phyloP scores from a whole-genome alignment of 176 grass and related monocot genomes.

The Oryza rufipogon region DNA sequence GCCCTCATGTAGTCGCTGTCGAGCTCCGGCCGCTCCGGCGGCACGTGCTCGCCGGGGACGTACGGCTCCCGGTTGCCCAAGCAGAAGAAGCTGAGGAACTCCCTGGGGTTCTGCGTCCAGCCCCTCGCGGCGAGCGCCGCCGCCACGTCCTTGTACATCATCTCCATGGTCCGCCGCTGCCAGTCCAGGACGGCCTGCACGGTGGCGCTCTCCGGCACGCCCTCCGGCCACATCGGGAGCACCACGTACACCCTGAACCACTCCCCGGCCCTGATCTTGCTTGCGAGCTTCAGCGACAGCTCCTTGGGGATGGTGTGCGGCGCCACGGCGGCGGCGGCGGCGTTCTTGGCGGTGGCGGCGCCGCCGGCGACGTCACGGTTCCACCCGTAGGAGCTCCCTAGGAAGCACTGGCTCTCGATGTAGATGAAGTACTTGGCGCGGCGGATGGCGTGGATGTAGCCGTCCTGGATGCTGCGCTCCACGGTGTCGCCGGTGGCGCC shows the following conservation, averaged over 20 bases:
- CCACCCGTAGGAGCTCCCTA: slow-evolving; percentile 36
- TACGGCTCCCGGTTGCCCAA: slow-evolving; percentile 45
- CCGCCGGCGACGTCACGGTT: background rate
- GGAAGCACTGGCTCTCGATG: slow-evolving; percentile 49
- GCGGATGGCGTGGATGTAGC: slow-evolving; percentile 49
- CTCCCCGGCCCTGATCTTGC: slow-evolving; percentile 32
- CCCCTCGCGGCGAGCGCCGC: slow-evolving; percentile 37
- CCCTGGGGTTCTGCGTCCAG: slow-evolving; percentile 23
- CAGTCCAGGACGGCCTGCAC: slow-evolving; percentile 48
- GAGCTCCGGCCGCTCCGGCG: background rate
- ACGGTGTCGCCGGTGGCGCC: slow-evolving; percentile 19
- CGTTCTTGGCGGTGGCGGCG: background rate
- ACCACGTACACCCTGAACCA: slow-evolving; percentile 40
- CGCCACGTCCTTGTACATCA: slow-evolving; percentile 52
- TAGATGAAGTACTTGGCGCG: slow-evolving; percentile 46
- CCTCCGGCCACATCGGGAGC: slow-evolving; percentile 53
- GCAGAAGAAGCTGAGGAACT: slow-evolving; percentile 63
- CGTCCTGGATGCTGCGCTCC: slow-evolving; percentile 46
- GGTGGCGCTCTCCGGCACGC: slow-evolving; percentile 21
- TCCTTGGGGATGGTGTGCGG: slow-evolving; percentile 44
- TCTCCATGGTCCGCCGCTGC: slow-evolving; percentile 42
- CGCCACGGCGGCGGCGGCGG: background rate
- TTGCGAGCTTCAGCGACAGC: slow-evolving; percentile 46
- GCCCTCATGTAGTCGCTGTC: slow-evolving; percentile 29
- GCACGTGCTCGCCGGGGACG: background rate